phyloP scores from a whole-genome alignment of 495 filamentous ascomycete genomes.

The Penicillium alfredii region DNA sequence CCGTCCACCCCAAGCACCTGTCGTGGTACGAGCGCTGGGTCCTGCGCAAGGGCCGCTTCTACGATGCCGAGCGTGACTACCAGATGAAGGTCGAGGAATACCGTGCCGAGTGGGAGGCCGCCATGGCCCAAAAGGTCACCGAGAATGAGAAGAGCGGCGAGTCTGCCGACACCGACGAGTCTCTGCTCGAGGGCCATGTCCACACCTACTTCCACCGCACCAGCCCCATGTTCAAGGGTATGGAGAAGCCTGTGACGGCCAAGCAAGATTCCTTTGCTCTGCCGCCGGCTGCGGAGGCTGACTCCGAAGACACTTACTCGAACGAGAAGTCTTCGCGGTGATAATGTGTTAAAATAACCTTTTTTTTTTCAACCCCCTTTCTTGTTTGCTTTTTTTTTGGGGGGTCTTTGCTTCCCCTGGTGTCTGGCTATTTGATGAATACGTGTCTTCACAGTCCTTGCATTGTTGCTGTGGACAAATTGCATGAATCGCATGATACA shows the following conservation, averaged over 20 bases:
- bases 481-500: slow-evolving; percentile 14
- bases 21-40: slow-evolving; percentile 70
- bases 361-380: slow-evolving; percentile 4
- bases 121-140: slow-evolving; percentile 40
- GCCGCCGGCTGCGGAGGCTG: slow-evolving; percentile 36
- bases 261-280: slow-evolving; percentile 36
- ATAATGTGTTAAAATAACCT: slow-evolving; percentile 5
- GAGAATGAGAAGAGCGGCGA: slow-evolving; percentile 41
- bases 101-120: slow-evolving; percentile 57
- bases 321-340: slow-evolving; percentile 17
- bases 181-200: slow-evolving; percentile 40
- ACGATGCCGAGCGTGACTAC: slow-evolving; percentile 72
- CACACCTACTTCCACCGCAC: slow-evolving; percentile 47
- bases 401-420: neutral
- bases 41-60: slow-evolving; percentile 62
- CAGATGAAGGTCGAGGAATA: slow-evolving; percentile 75
- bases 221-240: slow-evolving; percentile 45
- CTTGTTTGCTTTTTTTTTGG: neutral
- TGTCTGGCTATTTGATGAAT: neutral
- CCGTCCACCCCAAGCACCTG: slow-evolving; percentile 79
- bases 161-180: slow-evolving; percentile 34
- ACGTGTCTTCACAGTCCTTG: no score
- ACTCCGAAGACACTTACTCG: slow-evolving; percentile 12
- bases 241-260: slow-evolving; percentile 29
- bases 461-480: slow-evolving; percentile 7